Base-by-base conservation (phyloP, 768 basidiomycete species). In the Leccinum boreale region DNA sequence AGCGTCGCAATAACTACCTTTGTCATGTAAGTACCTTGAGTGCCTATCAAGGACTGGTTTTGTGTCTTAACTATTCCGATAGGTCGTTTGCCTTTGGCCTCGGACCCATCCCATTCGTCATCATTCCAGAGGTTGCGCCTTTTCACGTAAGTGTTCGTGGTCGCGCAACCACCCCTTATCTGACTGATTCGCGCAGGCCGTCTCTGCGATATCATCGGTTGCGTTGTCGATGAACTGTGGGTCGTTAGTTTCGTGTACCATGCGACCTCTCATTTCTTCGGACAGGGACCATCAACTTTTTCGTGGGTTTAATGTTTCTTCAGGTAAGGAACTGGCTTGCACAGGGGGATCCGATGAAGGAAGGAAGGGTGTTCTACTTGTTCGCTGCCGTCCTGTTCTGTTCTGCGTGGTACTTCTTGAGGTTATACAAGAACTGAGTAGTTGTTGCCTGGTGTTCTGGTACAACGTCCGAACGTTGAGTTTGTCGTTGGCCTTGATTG, bases 91-190 rank as follows among this genome's bases (percentile, higher is more conserved):
- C 94, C 2, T 74, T 89, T 33, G 96, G 95, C 2, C 79, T 98
- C 17, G 96, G 96, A 1, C 94, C 96, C 2, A 76, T 98, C 33
- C 95, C 96, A 0, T 98, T 94, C 67, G 85, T 98, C 39, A 86
- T 98, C 71, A 86, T 96, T 31, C 86, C 94, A 15, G 94, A 98
- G 67, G 85, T 97, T 21, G 88, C 94, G 3, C 93, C 93, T 2
- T 72, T 81, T 51, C 81, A 89, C 65, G 92, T 89, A 70, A 60
- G 90, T 78, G 47, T 12, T 10, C 42, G 44, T 50, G 21, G 44
- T 53, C 23, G 4, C 21, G 54, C 44, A 35, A 29, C 53, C 12
- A 9, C 14, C 3, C 15, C 24, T 45, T 33, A 9, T 65, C 31
- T 55, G 12, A 39, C 57, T 19, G 44, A 2, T 54, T 31, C 14